These are phyloP conservation scores for Leccinum solheimii DNA, from an alignment of 1,284 basidiomycete species.

Conservation along the genomic window DNA sequence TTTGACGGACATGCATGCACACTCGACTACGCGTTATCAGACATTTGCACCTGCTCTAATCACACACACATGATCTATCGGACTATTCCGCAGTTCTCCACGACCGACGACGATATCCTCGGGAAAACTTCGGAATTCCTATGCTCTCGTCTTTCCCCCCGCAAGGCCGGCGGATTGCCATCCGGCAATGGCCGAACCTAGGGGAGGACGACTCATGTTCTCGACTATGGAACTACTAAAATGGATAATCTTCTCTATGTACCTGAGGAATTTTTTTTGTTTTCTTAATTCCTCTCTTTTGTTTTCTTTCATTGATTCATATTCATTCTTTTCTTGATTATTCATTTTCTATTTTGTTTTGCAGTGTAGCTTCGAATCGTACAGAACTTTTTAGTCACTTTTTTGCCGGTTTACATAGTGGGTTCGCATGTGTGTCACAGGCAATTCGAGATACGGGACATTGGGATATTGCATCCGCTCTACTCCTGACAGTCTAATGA, in stretches of 20 bases:
- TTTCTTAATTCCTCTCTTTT: background rate
- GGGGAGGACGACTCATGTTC: slow-evolving; percentile 6
- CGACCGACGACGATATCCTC: slow-evolving; percentile 33
- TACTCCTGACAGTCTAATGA: background rate
- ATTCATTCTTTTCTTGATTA: slow-evolving; percentile 25
- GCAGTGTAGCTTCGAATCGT: slow-evolving; percentile 24
- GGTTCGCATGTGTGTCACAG: slow-evolving; percentile 8
- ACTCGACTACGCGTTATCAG: slow-evolving; percentile 17
- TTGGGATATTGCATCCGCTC: slow-evolving; percentile 1
- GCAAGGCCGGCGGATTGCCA: slow-evolving; percentile 13
- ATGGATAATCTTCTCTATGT: slow-evolving; percentile 35
- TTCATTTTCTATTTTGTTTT: slow-evolving; percentile 37
- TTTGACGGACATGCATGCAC: slow-evolving; percentile 29
- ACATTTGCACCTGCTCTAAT: slow-evolving; percentile 30
- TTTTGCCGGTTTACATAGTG: slow-evolving; percentile 11
- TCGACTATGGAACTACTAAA: slow-evolving; percentile 30
- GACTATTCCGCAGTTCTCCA: slow-evolving; percentile 17
- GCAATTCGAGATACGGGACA: slow-evolving; percentile 8
- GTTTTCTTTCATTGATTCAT: background rate
- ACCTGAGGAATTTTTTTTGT: slow-evolving; percentile 14
- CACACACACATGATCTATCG: slow-evolving; percentile 23
- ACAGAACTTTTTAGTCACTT: slow-evolving; percentile 27
- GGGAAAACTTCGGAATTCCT: slow-evolving; percentile 23
- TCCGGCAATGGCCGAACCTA: slow-evolving; percentile 3
- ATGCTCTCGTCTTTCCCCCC: slow-evolving; percentile 19